A percentile compares a stretch with the other conserved stretches of the same genome.
These are phyloP conservation scores for Eremochloa ophiuroides DNA, from an alignment of 176 grass and related monocot species.

Conservation along the genomic window DNA sequence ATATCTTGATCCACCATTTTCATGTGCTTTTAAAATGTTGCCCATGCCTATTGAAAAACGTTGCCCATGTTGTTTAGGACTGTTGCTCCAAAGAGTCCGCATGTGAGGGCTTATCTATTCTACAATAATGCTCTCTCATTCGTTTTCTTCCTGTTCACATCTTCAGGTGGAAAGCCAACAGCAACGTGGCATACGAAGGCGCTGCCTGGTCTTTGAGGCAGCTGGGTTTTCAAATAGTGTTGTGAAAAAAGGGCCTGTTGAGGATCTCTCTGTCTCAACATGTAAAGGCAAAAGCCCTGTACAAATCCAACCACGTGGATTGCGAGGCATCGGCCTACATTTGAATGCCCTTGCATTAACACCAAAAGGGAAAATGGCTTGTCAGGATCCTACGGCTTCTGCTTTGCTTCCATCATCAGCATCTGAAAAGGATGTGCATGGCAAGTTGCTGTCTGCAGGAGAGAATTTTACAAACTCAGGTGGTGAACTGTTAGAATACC, in stretches of 20 bases:
- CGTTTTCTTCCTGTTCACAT: slow-evolving; percentile 12
- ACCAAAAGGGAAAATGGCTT: slow-evolving; percentile 55
- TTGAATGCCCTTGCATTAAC: slow-evolving; percentile 78
- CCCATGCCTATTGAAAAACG: neutral
- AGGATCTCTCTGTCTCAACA: slow-evolving; percentile 26
- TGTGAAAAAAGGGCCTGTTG: slow-evolving; percentile 21
- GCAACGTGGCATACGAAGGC: slow-evolving; percentile 83
- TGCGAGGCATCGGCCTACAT: slow-evolving; percentile 92
- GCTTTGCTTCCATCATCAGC: slow-evolving; percentile 42
- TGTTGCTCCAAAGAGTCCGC: neutral
- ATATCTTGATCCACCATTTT: neutral
- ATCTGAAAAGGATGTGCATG: slow-evolving; percentile 41
- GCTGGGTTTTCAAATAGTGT: slow-evolving; percentile 46
- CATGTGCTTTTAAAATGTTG: neutral
- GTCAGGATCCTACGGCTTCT: slow-evolving; percentile 35
- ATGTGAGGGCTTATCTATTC: neutral
- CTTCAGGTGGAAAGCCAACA: slow-evolving; percentile 70
- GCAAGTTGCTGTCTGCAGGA: slow-evolving; percentile 42
- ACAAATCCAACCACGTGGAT: slow-evolving; percentile 32
- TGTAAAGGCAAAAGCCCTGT: slow-evolving; percentile 55
- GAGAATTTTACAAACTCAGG: slow-evolving; percentile 36
- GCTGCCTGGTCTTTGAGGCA: slow-evolving; percentile 87
- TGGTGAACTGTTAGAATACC: slow-evolving; percentile 37
- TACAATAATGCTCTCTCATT: slow-evolving; percentile 5
- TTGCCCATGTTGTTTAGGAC: neutral